Conservation (phyloP, 2,329 filamentous ascomycete species). For the Trichoderma polysporum region DNA sequence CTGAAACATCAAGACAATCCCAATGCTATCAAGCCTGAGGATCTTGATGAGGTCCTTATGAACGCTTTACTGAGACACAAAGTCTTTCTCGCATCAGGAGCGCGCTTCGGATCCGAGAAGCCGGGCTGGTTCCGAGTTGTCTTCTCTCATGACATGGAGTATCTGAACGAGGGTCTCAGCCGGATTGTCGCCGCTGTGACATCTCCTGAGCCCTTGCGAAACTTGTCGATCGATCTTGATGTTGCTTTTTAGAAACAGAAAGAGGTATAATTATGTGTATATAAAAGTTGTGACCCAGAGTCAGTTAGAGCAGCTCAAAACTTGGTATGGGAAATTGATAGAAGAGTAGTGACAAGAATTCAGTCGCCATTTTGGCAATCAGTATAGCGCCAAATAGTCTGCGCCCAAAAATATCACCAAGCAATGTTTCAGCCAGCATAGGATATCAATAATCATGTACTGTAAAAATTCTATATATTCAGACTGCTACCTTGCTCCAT, state of each 20-base stretch:
- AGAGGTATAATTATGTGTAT: neutral
- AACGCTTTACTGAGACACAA: conserved; percentile 32
- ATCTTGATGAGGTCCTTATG: conserved; percentile 31
- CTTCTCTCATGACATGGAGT: conserved; percentile 35
- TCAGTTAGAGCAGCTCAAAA: neutral
- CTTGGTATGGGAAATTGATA: no score
- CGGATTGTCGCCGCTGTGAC: conserved; percentile 20
- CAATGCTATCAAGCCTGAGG: conserved; percentile 13
- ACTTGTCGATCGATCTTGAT: neutral
- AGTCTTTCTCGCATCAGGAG: conserved; percentile 39
- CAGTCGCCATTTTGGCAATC: neutral
- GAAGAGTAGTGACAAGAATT: neutral
- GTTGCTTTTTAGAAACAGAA: neutral
- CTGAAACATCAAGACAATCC: conserved; percentile 21
- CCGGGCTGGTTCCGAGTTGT: conserved; percentile 42
- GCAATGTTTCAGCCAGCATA: neutral
- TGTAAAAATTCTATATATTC: conserved; percentile 17
- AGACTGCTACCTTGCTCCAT: conserved; percentile 9
- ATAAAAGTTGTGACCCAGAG: neutral
- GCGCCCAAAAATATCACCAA: neutral
- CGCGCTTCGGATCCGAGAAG: conserved; percentile 39
- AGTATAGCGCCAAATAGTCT: neutral
- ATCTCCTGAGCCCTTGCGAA: neutral
- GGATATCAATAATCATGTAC: neutral
- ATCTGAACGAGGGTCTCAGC: conserved; percentile 32